Evolutionary conservation across 345 rosid species (phyloP).

Genomic region (Eucalyptus marginata): DNA sequence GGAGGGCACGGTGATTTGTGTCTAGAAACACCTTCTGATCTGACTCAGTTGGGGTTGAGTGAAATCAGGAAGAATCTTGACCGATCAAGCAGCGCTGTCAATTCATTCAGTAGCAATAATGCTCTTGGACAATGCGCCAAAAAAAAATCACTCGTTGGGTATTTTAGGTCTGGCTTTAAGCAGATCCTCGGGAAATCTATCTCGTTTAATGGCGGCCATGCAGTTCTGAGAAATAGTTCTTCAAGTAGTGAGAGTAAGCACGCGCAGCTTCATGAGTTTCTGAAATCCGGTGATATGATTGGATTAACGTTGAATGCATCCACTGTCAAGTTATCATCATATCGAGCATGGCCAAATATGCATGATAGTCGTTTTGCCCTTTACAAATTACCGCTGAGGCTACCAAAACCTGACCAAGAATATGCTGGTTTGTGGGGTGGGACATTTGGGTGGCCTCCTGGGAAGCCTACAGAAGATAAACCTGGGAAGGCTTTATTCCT

Average conservation of each 20-base stretch:
- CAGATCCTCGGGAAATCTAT: conserved; percentile 46
- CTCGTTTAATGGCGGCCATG: conserved; percentile 14
- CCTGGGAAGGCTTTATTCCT: conserved; percentile 71
- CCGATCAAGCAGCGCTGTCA: conserved; percentile 1
- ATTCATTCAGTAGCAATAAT: conserved; percentile 16
- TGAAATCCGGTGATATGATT: conserved; percentile 48
- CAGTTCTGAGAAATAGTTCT: conserved; percentile 20
- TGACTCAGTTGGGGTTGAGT: conserved; percentile 26
- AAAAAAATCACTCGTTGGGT: conserved; percentile 35
- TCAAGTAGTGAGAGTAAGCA: conserved; percentile 47
- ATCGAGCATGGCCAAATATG: conserved; percentile 86
- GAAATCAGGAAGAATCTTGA: conserved; percentile 33
- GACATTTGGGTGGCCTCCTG: conserved; percentile 84
- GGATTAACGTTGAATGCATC: conserved; percentile 49
- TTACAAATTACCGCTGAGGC: conserved; percentile 53
- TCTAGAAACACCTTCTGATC: conserved; percentile 17
- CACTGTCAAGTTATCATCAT: conserved; percentile 40
- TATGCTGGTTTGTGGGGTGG: conserved; percentile 88
- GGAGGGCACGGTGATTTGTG: conserved; percentile 27
- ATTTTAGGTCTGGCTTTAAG: conserved; percentile 38
- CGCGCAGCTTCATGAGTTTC: conserved; percentile 42
- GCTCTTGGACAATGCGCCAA: conserved; percentile 8
- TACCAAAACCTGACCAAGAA: conserved; percentile 38
- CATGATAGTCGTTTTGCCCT: conserved; percentile 63
- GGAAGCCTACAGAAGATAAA: conserved; percentile 54